Evolutionary conservation across 352 stramenopile genomes (phyloP).

Genomic region (Pythium pyrilobum): DNA sequence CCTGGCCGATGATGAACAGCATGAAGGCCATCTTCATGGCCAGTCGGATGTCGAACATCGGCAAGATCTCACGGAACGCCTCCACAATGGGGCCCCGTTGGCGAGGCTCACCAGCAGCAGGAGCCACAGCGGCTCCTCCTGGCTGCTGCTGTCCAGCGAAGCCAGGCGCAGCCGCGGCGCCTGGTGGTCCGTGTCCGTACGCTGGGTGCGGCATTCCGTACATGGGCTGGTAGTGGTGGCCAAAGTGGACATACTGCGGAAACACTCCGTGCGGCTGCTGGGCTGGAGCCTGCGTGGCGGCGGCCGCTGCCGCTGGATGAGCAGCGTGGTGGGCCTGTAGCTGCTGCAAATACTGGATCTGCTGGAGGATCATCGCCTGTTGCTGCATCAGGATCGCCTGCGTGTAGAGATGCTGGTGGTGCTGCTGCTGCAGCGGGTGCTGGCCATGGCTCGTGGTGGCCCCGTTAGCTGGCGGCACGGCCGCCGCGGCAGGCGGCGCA

Average conservation of each 20-base stretch:
- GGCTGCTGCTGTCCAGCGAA: neutral
- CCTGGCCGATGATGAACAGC: slow-evolving; percentile 85
- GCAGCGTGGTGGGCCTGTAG: slow-evolving; percentile 38
- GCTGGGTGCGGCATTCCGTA: slow-evolving; percentile 21
- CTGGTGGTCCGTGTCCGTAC: slow-evolving; percentile 5
- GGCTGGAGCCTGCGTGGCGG: neutral
- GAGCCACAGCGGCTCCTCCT: slow-evolving; percentile 7
- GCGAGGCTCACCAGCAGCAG: slow-evolving; percentile 1
- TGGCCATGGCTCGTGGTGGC: neutral
- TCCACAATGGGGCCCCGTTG: slow-evolving; percentile 31
- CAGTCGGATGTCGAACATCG: slow-evolving; percentile 67
- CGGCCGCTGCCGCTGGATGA: neutral
- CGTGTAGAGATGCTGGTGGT: slow-evolving; percentile 43
- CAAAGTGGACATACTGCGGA: slow-evolving; percentile 17
- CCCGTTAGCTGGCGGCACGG: slow-evolving; percentile 7
- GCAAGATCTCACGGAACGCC: slow-evolving; percentile 48
- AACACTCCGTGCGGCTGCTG: slow-evolving; percentile 7
- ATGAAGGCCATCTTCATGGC: slow-evolving; percentile 87
- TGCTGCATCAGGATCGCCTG: slow-evolving; percentile 77
- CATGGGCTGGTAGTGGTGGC: slow-evolving; percentile 18
- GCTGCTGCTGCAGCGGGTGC: slow-evolving; percentile 1
- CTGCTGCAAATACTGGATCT: slow-evolving; percentile 81
- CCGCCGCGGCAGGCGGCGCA: slow-evolving; percentile 1
- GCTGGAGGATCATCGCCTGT: slow-evolving; percentile 62
- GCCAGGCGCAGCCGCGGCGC: neutral